Evolutionary conservation across 495 filamentous ascomycete genomes (phyloP).

Genomic region (Xylona heveae): DNA sequence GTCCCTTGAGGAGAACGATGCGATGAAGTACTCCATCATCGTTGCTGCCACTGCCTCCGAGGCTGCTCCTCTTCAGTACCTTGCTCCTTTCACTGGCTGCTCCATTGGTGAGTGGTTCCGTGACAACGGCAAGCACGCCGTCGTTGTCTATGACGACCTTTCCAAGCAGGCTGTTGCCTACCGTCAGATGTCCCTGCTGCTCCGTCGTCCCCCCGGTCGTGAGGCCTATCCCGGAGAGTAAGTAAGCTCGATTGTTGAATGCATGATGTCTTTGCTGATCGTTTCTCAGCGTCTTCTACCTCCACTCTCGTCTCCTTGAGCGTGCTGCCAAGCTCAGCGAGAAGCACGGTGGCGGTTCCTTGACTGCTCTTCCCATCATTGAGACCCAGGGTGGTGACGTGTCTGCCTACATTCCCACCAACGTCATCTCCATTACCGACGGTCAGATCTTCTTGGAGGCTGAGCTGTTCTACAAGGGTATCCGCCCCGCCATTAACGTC

Average conservation of each 20-base stretch:
- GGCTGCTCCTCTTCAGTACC: constrained; percentile 82
- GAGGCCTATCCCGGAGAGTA: constrained; percentile 98
- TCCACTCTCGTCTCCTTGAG: constrained; percentile 98
- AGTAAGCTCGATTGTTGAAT: constrained; percentile 10
- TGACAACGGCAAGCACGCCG: constrained; percentile 78
- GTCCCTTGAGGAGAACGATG: constrained; percentile 98
- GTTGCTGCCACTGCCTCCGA: constrained; percentile 96
- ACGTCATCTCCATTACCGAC: constrained; percentile 99
- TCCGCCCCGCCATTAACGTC: constrained; percentile 99
- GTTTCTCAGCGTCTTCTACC: constrained; percentile 68
- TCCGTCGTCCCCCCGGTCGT: constrained; percentile 97
- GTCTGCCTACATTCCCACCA: constrained; percentile 99
- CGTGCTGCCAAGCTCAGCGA: constrained; percentile 99
- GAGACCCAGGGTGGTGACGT: constrained; percentile 99
- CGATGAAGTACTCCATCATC: constrained; percentile 95
- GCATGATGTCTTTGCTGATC: background rate
- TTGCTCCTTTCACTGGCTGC: constrained; percentile 81
- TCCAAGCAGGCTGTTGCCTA: constrained; percentile 99
- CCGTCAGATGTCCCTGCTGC: constrained; percentile 98
- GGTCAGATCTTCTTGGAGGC: constrained; percentile 99
- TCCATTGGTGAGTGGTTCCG: constrained; percentile 77
- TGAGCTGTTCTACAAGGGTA: constrained; percentile 99
- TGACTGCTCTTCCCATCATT: constrained; percentile 95
- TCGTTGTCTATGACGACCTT: constrained; percentile 91
- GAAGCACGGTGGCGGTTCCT: constrained; percentile 85